Conservation (phyloP, 1,284 basidiomycete genomes). For the Lignosus rhinocerotis region DNA sequence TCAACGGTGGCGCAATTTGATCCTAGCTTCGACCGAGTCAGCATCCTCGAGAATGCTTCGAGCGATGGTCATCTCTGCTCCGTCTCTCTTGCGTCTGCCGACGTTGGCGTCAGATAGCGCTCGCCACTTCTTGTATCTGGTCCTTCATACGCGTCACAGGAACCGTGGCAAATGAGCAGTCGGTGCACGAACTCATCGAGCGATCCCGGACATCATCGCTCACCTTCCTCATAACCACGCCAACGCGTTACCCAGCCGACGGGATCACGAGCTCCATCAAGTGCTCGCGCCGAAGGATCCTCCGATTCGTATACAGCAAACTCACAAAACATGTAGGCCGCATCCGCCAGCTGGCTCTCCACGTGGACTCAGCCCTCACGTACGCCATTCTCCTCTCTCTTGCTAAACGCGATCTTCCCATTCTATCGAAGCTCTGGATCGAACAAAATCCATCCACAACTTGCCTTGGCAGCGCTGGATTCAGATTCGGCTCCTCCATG, state of each 20-base stretch:
- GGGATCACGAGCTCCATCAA: neutral
- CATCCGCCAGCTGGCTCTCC: neutral
- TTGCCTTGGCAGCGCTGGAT: neutral
- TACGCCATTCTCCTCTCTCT: neutral
- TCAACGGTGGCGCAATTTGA: neutral
- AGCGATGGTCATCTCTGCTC: neutral
- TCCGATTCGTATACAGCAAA: neutral
- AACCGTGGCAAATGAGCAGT: neutral
- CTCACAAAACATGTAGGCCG: neutral
- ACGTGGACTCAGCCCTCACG: neutral
- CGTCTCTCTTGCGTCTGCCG: constrained; percentile 1
- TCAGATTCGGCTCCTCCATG: neutral
- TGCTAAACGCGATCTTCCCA: neutral
- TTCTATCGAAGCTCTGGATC: neutral
- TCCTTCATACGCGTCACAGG: constrained; percentile 6
- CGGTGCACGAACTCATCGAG: neutral
- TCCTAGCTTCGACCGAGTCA: neutral
- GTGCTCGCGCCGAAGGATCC: neutral
- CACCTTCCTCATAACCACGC: neutral
- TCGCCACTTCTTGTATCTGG: constrained; percentile 2
- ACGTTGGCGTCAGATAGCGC: constrained; percentile 5
- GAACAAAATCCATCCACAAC: neutral
- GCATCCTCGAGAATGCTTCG: neutral
- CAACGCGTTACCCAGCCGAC: neutral
- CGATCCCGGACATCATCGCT: neutral